phyloP scores from a whole-genome alignment of 2,329 filamentous ascomycete species.

The Coniochaeta sp. region DNA sequence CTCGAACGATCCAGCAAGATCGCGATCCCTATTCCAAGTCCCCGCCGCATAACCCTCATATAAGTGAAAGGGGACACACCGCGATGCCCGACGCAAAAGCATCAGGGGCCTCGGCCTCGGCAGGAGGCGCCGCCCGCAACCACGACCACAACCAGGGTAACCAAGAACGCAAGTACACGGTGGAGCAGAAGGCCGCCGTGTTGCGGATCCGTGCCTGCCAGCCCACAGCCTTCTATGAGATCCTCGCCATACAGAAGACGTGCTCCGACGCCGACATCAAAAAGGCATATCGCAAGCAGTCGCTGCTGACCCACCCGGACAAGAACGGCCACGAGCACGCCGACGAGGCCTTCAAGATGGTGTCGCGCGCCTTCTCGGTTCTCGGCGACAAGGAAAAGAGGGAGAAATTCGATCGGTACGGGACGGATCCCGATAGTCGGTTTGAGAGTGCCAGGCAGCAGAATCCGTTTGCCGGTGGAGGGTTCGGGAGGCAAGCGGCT shows the following conservation, averaged over 20 bases:
- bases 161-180: constrained; percentile 70
- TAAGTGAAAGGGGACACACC: neutral
- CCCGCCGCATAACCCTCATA: neutral
- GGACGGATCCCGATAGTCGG: constrained; percentile 84
- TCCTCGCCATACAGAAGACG: constrained; percentile 62
- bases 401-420: constrained; percentile 78
- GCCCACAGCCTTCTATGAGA: constrained; percentile 91
- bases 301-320: constrained; percentile 91
- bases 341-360: constrained; percentile 98
- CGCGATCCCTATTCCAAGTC: neutral
- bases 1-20: neutral
- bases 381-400: constrained; percentile 92
- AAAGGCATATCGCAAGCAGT: constrained; percentile 94
- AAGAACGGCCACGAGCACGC: constrained; percentile 96
- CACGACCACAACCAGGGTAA: constrained; percentile 71
- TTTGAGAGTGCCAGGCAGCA: constrained; percentile 60
- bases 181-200: constrained; percentile 87
- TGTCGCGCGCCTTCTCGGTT: constrained; percentile 86
- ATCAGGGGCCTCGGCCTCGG: constrained; percentile 45
- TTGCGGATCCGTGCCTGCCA: constrained; percentile 79
- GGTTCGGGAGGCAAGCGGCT: constrained; percentile 40
- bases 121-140: constrained; percentile 30
- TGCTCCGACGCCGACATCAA: constrained; percentile 84
- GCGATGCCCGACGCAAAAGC: constrained; percentile 42
- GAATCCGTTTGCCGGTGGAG: constrained; percentile 52